Evolutionary conservation across 768 basidiomycete species (phyloP).

Genomic region (Tulasnella calospora): DNA sequence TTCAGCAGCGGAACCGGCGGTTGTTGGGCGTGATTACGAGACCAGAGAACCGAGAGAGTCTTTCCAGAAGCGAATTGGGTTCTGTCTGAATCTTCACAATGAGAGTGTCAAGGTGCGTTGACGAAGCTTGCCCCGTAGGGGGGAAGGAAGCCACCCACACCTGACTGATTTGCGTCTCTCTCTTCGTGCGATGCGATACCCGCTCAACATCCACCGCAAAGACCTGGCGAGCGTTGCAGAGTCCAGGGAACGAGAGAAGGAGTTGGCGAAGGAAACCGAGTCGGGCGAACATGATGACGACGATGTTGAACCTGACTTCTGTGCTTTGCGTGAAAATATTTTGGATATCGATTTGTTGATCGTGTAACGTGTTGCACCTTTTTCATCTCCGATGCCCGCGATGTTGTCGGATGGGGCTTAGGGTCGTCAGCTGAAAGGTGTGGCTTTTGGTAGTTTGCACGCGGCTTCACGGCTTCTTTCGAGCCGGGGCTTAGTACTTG

Average conservation of each 20-base stretch:
- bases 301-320: conserved; percentile 38
- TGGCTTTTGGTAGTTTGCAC: neutral
- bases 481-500: neutral
- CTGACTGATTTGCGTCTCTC: conserved; percentile 36
- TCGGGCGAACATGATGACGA: conserved; percentile 80
- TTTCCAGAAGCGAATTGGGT: conserved; percentile 79
- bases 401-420: too few relatives aligned
- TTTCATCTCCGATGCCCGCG: neutral
- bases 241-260: conserved; percentile 88
- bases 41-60: conserved; percentile 82
- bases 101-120: conserved; percentile 86
- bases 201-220: conserved; percentile 91
- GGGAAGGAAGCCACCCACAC: conserved; percentile 43
- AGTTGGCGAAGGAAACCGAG: conserved; percentile 87
- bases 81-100: conserved; percentile 91
- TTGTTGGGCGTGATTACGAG: conserved; percentile 89
- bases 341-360: conserved; percentile 5
- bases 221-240: conserved; percentile 91
- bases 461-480: neutral
- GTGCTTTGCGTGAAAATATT: conserved; percentile 30
- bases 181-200: conserved; percentile 91
- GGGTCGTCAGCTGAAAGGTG: conserved; percentile 52
- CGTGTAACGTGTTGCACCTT: conserved; percentile 48
- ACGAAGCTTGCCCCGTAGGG: neutral
- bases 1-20: conserved; percentile 76